Evolutionary conservation across 441 rosid genomes (phyloP), one percentile per base, ranked within the genome.

Genomic region (Flueggea neowawraea): DNA sequence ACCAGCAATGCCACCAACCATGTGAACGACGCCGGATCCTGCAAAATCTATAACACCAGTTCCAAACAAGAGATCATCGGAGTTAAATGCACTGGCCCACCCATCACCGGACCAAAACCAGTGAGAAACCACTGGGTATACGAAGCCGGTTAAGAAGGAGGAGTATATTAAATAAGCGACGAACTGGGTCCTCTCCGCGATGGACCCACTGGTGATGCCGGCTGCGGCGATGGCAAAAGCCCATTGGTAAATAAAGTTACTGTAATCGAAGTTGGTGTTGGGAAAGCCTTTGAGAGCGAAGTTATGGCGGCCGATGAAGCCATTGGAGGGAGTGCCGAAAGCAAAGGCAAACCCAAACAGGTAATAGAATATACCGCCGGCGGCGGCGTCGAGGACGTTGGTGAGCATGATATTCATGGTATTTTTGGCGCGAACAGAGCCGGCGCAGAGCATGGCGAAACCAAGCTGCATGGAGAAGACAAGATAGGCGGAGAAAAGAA

Each of bases 391-490:
- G 28, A 81, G 79, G 61, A 82, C 83, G 58, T 82, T 79, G 57
- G 82, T 79, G 58, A 79, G 87, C 87, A 82, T 82, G 58, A 80
- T 76, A 74, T 79, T 79, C 73, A 71, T 69, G 69, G 84, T 82
- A 75, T 89, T 91, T 68, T 91, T 91, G 73, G 92, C 92, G 16
- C 96, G 74, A 60, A 91, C 97, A 22, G 97, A 91, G 55, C 97
- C 97, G 7, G 95, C 96, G 54, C 96, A 89, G 47, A 91, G 92
- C 96, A 91, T 91, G 68, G 96, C 96, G 32, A 87, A 92, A 13
- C 98, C 95, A 9, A 92, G 86, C 63, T 92, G 98, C 98, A 92
- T 92, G 53, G 95, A 75, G 68, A 92, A 92, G 67, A 89, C 96
- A 4, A 92, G 80, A 75, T 92, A 92, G 16, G 95, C 95, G 0